Evolutionary conservation across 148 eudicot species (phyloP), one percentile per base, ranked within the genome.

Genomic region (Rhododendron ovatum): DNA sequence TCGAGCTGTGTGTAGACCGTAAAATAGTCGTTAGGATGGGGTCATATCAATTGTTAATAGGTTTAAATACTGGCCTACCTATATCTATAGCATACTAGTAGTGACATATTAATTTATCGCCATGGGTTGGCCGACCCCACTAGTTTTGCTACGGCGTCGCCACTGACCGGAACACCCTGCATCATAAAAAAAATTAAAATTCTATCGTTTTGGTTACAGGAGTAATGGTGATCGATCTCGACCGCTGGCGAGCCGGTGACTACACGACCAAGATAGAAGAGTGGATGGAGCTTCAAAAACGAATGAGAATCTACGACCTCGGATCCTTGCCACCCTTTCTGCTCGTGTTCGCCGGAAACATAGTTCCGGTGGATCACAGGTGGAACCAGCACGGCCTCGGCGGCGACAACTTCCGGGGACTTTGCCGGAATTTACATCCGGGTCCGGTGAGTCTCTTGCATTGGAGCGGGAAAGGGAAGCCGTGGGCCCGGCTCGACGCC

Each of bases 261-360:
- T 89, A 87, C 85, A 89, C 90, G 20, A 20, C 59, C 10, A 82
- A 74, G 85, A 86, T 89, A 30, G 90, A 89, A 18, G 88, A 84
- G 50, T 89, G 89, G 88, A 89, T 89, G 90, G 88, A 87, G 83
- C 82, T 92, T 5, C 94, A 92, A 80, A 92, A 92, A 18, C 48
- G 94, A 4, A 88, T 91, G 88, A 87, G 94, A 80, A 91, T 92
- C 30, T 92, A 92, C 73, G 89, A 91, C 20, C 75, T 92, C 48
- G 94, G 94, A 0, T 90, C 92, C 0, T 39, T 92, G 80, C 94
- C 94, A 13, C 94, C 94, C 4, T 92, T 92, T 53, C 57, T 92
- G 78, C 90, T 92, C 4, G 94, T 91, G 9, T 92, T 92, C 28
- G 94, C 92, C 75, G 90, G 90, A 3, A 87, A 84, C 7, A 87